phyloP scores from a whole-genome alignment of 1,139 yeast species.

The Pichia sp. region DNA sequence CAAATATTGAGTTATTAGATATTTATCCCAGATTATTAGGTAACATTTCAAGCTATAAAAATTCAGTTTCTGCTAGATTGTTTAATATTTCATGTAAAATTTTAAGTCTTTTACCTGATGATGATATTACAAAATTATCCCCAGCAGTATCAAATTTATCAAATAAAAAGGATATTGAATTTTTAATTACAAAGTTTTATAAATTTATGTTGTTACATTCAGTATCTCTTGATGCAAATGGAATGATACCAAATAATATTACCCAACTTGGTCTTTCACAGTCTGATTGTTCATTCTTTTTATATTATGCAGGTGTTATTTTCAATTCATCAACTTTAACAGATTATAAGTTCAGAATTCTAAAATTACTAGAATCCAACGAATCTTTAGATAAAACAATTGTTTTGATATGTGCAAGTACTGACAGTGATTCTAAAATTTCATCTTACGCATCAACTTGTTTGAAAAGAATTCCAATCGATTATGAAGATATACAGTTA shows the following conservation, averaged over 20 bases:
- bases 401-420: constrained; percentile 57
- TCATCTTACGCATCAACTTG: constrained; percentile 46
- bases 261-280: constrained; percentile 59
- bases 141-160: constrained; percentile 30
- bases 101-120: constrained; percentile 39
- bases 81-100: constrained; percentile 57
- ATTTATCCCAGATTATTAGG: constrained; percentile 46
- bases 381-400: constrained; percentile 36
- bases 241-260: constrained; percentile 35
- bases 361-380: constrained; percentile 33
- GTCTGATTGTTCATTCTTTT: constrained; percentile 52
- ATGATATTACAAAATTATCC: constrained; percentile 32
- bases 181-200: constrained; percentile 42
- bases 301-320: constrained; percentile 59
- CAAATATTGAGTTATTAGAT: constrained; percentile 29
- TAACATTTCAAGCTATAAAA: constrained; percentile 35
- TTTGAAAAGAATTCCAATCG: constrained; percentile 45
- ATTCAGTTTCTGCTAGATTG: constrained; percentile 47
- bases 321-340: constrained; percentile 46
- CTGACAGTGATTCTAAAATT: constrained; percentile 51
- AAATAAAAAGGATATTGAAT: constrained; percentile 34
- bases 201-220: constrained; percentile 56
- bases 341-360: constrained; percentile 41
- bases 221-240: constrained; percentile 29
- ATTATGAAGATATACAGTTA: constrained; percentile 43